Percentiles rank a stretch among this genome's conserved stretches.
Evolutionary conservation across 2,329 filamentous ascomycete species (phyloP).

Genomic region (Aspergillus cejpii): DNA sequence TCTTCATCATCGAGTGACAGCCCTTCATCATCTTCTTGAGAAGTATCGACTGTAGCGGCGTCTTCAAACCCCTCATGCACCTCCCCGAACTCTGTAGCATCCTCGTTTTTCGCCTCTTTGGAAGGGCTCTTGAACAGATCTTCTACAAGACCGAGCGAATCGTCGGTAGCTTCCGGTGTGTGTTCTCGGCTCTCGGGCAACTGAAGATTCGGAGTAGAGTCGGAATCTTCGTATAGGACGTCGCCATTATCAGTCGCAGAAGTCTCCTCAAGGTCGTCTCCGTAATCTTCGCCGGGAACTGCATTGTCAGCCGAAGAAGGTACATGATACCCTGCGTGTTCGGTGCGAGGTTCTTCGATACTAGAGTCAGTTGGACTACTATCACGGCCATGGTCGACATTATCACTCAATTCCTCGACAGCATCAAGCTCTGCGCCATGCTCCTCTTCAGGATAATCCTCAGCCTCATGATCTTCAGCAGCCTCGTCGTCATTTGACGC

Average conservation of each 20-base stretch:
- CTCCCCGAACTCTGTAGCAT: constrained; percentile 12
- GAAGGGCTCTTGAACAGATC: constrained; percentile 27
- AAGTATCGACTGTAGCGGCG: constrained; percentile 4
- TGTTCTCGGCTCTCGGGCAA: constrained; percentile 9
- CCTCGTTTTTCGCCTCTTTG: constrained; percentile 9
- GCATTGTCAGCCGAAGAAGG: constrained; percentile 10
- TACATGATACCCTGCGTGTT: constrained; percentile 10
- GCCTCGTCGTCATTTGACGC: constrained; percentile 5
- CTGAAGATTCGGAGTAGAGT: constrained; percentile 16
- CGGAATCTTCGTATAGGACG: constrained; percentile 14
- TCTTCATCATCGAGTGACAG: constrained; percentile 29
- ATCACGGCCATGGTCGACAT: constrained; percentile 8
- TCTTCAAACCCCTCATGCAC: constrained; percentile 15
- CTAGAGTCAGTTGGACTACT: constrained; percentile 8
- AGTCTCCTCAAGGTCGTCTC: constrained; percentile 9
- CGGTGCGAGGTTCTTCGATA: constrained; percentile 9
- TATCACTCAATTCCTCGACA: constrained; percentile 5
- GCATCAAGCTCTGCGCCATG: constrained; percentile 11
- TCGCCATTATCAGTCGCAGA: constrained; percentile 10
- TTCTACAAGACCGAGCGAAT: constrained; percentile 30
- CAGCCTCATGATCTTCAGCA: constrained; percentile 17
- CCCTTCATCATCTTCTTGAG: constrained; percentile 19
- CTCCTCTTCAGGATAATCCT: constrained; percentile 17
- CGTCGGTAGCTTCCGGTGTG: constrained; percentile 20
- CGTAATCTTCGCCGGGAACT: constrained; percentile 11